phyloP scores from a whole-genome alignment of 73 alveolate species.

The Paramecium caudatum region DNA sequence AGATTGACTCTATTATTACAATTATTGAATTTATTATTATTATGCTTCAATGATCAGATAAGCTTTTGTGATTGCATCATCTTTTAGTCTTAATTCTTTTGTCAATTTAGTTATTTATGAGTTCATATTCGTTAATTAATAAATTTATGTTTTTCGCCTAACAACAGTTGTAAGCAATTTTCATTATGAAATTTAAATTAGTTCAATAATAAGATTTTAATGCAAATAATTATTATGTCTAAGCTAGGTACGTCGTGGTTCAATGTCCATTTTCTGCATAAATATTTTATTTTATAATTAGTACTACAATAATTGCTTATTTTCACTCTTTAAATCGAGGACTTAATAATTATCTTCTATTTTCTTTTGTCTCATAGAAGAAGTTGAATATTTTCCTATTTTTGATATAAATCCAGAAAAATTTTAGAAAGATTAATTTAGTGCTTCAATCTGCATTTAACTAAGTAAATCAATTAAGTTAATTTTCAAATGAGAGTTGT shows the following conservation, averaged over 20 bases:
- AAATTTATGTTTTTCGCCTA: not conserved
- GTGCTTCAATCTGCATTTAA: not conserved
- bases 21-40: not conserved
- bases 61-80: conserved; percentile 42
- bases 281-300: not conserved
- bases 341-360: not conserved
- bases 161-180: not conserved
- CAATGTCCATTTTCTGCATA: not conserved
- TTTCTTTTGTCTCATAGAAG: not conserved
- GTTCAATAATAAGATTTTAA: not conserved
- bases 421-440: not conserved
- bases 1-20: not conserved
- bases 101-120: not conserved
- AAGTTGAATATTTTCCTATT: not conserved
- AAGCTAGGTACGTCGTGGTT: not conserved
- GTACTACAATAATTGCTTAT: not conserved
- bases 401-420: not conserved
- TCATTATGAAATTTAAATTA: not conserved
- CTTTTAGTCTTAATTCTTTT: not conserved
- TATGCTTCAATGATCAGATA: conserved; percentile 19
- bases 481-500: not conserved
- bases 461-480: not conserved
- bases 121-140: not conserved
- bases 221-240: not conserved
- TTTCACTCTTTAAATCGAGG: not conserved